phyloP scores from a whole-genome alignment of 2,329 filamentous ascomycete genomes.

The Fusarium sp. region DNA sequence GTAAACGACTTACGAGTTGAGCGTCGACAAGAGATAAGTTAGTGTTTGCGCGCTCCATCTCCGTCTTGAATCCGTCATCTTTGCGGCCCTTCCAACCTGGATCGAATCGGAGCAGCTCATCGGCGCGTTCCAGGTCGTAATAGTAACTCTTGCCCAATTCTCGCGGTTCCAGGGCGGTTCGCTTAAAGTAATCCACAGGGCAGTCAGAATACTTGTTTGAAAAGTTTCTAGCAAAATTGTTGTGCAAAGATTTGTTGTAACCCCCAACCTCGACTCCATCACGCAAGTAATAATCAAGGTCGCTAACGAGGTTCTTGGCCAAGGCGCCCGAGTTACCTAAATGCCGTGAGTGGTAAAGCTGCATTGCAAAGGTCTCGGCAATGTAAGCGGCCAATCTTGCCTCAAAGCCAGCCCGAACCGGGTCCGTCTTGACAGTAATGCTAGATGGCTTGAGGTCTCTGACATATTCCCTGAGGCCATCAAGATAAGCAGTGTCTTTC shows the following conservation, averaged over 20 bases:
- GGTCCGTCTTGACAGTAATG: slow-evolving; percentile 66
- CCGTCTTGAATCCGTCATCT: slow-evolving; percentile 80
- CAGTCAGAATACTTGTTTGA: slow-evolving; percentile 80
- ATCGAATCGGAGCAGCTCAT: slow-evolving; percentile 81
- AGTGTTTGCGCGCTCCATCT: slow-evolving; percentile 87
- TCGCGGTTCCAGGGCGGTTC: slow-evolving; percentile 74
- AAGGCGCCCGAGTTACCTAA: slow-evolving; percentile 74
- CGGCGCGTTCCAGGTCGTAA: slow-evolving; percentile 82
- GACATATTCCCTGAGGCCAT: slow-evolving; percentile 78
- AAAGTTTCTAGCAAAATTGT: slow-evolving; percentile 88
- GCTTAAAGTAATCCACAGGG: slow-evolving; percentile 82
- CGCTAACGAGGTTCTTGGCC: slow-evolving; percentile 77
- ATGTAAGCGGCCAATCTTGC: slow-evolving; percentile 83
- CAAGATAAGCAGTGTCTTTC: slow-evolving; percentile 79
- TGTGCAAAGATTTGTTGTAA: slow-evolving; percentile 90
- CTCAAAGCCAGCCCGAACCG: slow-evolving; percentile 69
- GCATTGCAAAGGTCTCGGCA: slow-evolving; percentile 90
- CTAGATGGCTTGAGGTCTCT: slow-evolving; percentile 66
- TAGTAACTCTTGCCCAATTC: slow-evolving; percentile 83
- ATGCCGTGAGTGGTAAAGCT: slow-evolving; percentile 87
- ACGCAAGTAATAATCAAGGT: slow-evolving; percentile 83
- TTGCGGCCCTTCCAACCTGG: slow-evolving; percentile 78
- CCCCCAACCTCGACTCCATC: slow-evolving; percentile 82
- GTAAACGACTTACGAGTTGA: slow-evolving; percentile 78
- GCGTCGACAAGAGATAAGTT: slow-evolving; percentile 94